Conservation (phyloP, 306 rosid genomes). For the Vigna mungo region DNA sequence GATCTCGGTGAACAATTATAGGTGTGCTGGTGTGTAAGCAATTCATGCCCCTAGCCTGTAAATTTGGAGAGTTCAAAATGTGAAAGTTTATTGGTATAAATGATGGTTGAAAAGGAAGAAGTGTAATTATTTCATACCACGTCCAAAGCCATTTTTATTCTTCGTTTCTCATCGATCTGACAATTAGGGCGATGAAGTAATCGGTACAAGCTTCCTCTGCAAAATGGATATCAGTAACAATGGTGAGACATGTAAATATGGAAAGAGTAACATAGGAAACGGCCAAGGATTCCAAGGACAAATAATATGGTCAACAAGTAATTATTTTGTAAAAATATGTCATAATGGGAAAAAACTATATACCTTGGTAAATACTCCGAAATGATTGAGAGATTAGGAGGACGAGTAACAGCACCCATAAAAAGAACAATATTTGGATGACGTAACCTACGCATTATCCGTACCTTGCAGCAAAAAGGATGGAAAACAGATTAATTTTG, state of each 20-base stretch:
- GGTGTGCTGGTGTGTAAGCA: constrained; percentile 94
- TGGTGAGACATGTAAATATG: constrained; percentile 5
- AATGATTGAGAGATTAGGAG: constrained; percentile 95
- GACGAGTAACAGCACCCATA: constrained; percentile 99
- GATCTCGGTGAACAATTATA: constrained; percentile 96
- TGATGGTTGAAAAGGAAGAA: constrained; percentile 28
- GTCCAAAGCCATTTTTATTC: constrained; percentile 98
- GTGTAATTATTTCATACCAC: constrained; percentile 68
- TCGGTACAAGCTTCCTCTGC: constrained; percentile 92
- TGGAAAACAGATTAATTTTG: constrained; percentile 27
- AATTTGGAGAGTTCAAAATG: constrained; percentile 41
- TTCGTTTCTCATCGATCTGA: constrained; percentile 88
- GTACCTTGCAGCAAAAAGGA: constrained; percentile 66
- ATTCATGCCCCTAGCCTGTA: constrained; percentile 99
- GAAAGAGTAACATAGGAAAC: constrained; percentile 32
- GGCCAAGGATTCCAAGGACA: constrained; percentile 35
- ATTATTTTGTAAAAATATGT: constrained; percentile 6
- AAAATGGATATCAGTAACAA: constrained; percentile 40
- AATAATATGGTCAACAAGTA: constrained; percentile 26
- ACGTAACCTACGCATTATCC: constrained; percentile 96
- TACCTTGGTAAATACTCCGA: constrained; percentile 98
- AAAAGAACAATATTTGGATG: constrained; percentile 98
- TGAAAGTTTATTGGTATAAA: constrained; percentile 39
- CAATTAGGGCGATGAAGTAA: constrained; percentile 90
- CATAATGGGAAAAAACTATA: constrained; percentile 25